These are phyloP conservation scores for Pseudocercospora cruenta DNA, from an alignment of 2,329 filamentous ascomycete genomes.

Conservation along the genomic window DNA sequence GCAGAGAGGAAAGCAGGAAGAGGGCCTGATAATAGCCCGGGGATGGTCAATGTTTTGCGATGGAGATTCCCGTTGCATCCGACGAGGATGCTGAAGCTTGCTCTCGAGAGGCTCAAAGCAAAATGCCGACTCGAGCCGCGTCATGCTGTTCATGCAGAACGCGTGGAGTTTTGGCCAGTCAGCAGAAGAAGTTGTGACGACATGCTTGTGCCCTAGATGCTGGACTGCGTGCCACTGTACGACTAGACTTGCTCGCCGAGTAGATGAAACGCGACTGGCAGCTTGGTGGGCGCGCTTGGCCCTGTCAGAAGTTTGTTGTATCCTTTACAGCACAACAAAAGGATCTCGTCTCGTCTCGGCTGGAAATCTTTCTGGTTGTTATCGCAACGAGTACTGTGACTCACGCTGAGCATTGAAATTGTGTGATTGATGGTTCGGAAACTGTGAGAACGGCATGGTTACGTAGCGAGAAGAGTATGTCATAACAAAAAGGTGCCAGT, in stretches of 20 bases:
- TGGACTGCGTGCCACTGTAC: not conserved
- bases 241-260: not conserved
- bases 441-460: not conserved
- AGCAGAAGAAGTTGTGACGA: not conserved
- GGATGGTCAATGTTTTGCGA: not conserved
- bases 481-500: not conserved
- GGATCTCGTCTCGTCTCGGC: not conserved
- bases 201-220: not conserved
- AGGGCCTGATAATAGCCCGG: not conserved
- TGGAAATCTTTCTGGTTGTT: not conserved
- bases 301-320: not conserved
- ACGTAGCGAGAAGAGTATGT: no score
- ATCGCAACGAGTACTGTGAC: not conserved
- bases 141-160: conserved; percentile 3
- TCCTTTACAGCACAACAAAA: no score
- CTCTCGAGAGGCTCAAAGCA: not conserved
- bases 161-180: conserved; percentile 3
- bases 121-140: not conserved
- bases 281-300: not conserved
- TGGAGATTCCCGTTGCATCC: not conserved
- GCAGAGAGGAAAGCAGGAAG: not conserved
- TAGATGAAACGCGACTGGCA: conserved; percentile 8
- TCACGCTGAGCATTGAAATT: not conserved
- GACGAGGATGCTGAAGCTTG: not conserved
- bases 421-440: no score